Evolutionary conservation across 2,329 filamentous ascomycete species (phyloP), one percentile per base, ranked within the genome.

Genomic region (Fusarium nisikadoi): DNA sequence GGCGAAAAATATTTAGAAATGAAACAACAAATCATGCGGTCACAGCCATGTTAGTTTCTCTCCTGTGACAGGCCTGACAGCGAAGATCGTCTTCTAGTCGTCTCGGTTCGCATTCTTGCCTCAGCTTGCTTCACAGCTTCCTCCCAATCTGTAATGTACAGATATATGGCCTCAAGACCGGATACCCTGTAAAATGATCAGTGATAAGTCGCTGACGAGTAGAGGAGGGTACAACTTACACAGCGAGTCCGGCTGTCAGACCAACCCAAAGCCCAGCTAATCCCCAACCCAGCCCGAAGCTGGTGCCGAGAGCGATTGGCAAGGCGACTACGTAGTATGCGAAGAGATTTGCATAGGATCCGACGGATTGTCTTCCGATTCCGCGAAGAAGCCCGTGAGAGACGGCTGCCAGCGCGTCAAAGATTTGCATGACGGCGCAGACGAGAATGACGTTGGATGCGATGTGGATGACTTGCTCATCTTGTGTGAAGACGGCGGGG

Each of bases 281-380:
- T 46, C 90, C 89, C 94, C 93, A 96, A 8, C 85, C 86, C 4
- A 94, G 81, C 0, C 89, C 91, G 79, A 97, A 97, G 0, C 90
- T 92, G 0, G 91, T 90, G 10, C 88, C 89, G 72, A 97, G 92
- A 35, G 92, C 93, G 29, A 97, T 89, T 0, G 95, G 95, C 80
- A 98, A 85, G 0, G 93, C 94, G 29, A 98, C 86, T 12, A 89
- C 82, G 80, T 98, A 98, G 82, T 97, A 97, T n/a, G 91, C 91
- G 55, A 93, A 89, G 4, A 98, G 82, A 75, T 95, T 95, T 7
- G 94, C 91, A 77, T 95, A 97, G 0, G 94, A 94, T 17, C 95
- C 95, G 62, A 97, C 89, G 65, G 93, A 91, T 80, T 98, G 95
- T 45, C 92, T 88, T 1, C 95, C 95, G 13, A 97, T 88, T 10